Base-by-base conservation (phyloP, 148 eudicot species). In the Arctostaphylos glauca region DNA sequence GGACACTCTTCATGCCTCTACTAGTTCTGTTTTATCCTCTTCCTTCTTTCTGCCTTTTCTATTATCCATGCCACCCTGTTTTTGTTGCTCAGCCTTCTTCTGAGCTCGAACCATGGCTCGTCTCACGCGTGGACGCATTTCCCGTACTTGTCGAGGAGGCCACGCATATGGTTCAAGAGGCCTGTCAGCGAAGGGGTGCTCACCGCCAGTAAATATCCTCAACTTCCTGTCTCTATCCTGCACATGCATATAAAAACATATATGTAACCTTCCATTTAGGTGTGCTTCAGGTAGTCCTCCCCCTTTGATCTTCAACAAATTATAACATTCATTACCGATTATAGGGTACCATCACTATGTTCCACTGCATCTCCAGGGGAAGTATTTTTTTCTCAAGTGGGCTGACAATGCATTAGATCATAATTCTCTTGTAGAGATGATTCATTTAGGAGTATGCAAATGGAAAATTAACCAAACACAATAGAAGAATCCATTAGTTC, bases 131-230 rank as follows among this genome's bases (percentile, higher is more conserved):
- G 99, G 99, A 31, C 97, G 88, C 94, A 96, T 87, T 84, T 94
- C 97, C 81, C 98, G 91, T 68, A 96, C 97, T 87, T 93, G 91
- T 77, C 97, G 86, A 83, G 97, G 94, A 81, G 98, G 98, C 95
- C 91, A 91, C 50, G 83, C 74, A 82, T 81, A 94, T 52, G 92
- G 90, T 84, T 96, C 98, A 82, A 93, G 84, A 21, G 93, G 90
- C 81, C 86, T 92, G 88, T 94, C 99, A 74, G 84, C 93, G 86
- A 96, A 94, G 31, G 99, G 99, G 82, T 96, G 98, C 84, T 94
- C 99, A 72, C 86, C 81, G 38, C 86, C 94, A 73, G 97, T 62
- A 86, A 96, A 96, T 84, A 96, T 94, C 88, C 98, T 96, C 87
- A 96, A 81, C 81, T 96, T 96, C 43, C 94, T 87, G 78, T 94